Percentiles rank a stretch among this genome's conserved stretches.
Evolutionary conservation across 192 early-diverging fungal species (phyloP).

Genomic region (Helicostylum pulchrum): DNA sequence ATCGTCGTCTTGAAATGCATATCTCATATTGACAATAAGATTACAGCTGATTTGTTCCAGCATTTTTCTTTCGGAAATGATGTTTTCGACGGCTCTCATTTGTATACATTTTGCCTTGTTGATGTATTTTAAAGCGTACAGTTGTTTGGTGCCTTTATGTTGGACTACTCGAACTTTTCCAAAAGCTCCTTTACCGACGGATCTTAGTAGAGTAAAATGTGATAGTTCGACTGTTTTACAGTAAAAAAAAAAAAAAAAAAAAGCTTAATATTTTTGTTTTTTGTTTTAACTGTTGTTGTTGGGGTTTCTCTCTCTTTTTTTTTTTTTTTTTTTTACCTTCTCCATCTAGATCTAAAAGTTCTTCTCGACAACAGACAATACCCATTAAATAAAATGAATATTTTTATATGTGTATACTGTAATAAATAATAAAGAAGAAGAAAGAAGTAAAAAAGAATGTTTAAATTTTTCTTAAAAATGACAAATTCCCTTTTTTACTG

Average conservation of each 20-base stretch:
- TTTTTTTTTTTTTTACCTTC: conserved; percentile 54
- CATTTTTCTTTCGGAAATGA: conserved; percentile 84
- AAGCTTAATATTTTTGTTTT: not conserved
- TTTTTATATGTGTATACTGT: not conserved
- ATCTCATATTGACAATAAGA: conserved; percentile 87
- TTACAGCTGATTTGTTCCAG: conserved; percentile 84
- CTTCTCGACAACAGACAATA: conserved; percentile 53
- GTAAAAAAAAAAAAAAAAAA: not conserved
- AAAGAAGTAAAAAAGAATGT: not conserved
- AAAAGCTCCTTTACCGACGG: conserved; percentile 93
- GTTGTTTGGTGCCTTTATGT: conserved; percentile 73
- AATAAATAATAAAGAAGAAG: not conserved
- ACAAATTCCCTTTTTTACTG: no score
- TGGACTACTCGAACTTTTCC: conserved; percentile 94
- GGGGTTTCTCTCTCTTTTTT: no score
- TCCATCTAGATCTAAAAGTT: conserved; percentile 65
- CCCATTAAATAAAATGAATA: conserved; percentile 34
- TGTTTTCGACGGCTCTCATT: conserved; percentile 86
- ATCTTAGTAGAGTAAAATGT: conserved; percentile 87
- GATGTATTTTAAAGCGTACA: conserved; percentile 96
- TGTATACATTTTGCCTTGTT: conserved; percentile 90
- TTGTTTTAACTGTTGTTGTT: not conserved
- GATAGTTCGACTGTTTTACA: conserved; percentile 40
- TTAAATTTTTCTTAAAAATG: no score
- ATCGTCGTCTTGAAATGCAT: conserved; percentile 95